Evolutionary conservation across 352 stramenopile species (phyloP).

Genomic region (Phytophthora melonis): DNA sequence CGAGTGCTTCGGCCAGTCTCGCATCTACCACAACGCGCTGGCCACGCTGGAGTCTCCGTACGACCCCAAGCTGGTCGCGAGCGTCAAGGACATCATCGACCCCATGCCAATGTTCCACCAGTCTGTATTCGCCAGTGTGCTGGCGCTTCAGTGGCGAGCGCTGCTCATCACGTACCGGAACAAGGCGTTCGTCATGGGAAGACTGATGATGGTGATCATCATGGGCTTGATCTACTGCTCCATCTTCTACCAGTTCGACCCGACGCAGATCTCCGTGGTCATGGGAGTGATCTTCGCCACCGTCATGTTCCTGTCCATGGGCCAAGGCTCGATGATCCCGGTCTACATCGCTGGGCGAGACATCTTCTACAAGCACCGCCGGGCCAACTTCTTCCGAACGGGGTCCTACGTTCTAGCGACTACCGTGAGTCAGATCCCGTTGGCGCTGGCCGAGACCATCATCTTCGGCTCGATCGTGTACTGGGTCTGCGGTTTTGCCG

Average conservation of each 20-base stretch:
- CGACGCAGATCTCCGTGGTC: slow-evolving; percentile 33
- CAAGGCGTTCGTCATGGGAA: slow-evolving; percentile 26
- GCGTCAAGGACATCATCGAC: slow-evolving; percentile 26
- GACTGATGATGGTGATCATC: slow-evolving; percentile 32
- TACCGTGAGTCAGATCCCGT: slow-evolving; percentile 8
- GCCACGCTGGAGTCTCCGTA: slow-evolving; percentile 35
- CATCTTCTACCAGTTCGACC: slow-evolving; percentile 30
- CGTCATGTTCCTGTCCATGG: slow-evolving; percentile 72
- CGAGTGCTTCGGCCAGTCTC: slow-evolving; percentile 40
- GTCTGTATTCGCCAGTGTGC: slow-evolving; percentile 69
- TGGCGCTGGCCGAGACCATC: slow-evolving; percentile 49
- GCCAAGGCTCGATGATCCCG: slow-evolving; percentile 32
- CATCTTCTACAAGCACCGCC: slow-evolving; percentile 83
- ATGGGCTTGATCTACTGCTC: slow-evolving; percentile 35
- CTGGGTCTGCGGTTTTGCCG: slow-evolving; percentile 76
- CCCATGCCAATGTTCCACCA: slow-evolving; percentile 51
- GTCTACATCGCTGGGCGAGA: slow-evolving; percentile 31
- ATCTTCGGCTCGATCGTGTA: slow-evolving; percentile 85
- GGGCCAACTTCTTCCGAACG: slow-evolving; percentile 51
- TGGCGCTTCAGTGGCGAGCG: slow-evolving; percentile 53
- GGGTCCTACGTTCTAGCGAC: slow-evolving; percentile 8
- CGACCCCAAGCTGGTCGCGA: slow-evolving; percentile 17
- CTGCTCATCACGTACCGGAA: slow-evolving; percentile 54
- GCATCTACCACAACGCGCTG: slow-evolving; percentile 40
- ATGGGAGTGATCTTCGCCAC: slow-evolving; percentile 75